Base-by-base conservation (phyloP, 257 asterid genomes). In the Datura wrightii region DNA sequence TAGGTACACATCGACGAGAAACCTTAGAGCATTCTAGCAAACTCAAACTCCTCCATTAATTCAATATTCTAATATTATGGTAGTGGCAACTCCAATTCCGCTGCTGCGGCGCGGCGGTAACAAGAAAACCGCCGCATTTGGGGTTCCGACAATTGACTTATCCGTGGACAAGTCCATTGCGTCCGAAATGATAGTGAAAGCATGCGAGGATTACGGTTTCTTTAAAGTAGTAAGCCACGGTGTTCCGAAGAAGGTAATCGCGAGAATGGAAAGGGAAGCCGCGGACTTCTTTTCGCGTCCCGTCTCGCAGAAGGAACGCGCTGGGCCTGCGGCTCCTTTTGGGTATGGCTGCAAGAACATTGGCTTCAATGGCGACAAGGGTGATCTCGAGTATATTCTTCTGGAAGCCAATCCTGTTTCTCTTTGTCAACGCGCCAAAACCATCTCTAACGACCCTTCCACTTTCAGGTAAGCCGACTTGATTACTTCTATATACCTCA, bases 321-420 rank as follows among this genome's bases (percentile, higher is more conserved):
- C 95, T 58, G 92, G 92, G 19, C 90, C 93, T 0, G 85, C 97
- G 1, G 56, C 66, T 59, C 97, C 98, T 0, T 93, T 92, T 46
- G 98, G 98, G 0, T 95, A 95, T 62, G 98, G 98, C 1, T 90
- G 90, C 83, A 95, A 92, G 89, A 92, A 90, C 60, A 95, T 95
- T 80, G 98, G 98, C 1, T 82, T 79, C 84, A 89, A 95, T 83
- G 98, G 98, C 0, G 98, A 95, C 71, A 90, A 86, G 84, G 98
- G 94, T 10, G 95, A 93, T 71, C 95, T 94, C 10, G 97, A 94
- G 70, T 94, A 93, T 67, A 70, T 94, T 80, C 91, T 94, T 16
- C 79, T 94, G 10, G 94, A 91, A 85, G 89, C 94, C 9, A 83
- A 93, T 80, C 87, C 93, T 60, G 70, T 10, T n/a, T 87, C 91